Conservation (phyloP, 75 land plant species). For the Pinus tabuliformis region DNA sequence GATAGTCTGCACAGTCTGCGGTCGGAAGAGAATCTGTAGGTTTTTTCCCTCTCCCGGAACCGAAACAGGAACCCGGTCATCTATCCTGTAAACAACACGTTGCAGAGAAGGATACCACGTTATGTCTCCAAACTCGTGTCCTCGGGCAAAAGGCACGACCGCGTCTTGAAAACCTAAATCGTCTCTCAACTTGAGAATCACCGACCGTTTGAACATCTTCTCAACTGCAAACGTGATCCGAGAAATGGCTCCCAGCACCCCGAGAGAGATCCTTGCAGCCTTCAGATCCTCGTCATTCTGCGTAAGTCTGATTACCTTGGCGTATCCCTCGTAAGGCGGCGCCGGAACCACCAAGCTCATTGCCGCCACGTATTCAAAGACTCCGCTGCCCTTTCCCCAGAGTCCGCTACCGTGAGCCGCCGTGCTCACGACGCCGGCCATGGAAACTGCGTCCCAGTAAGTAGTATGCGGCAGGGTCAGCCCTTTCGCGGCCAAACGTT, state of each 20-base stretch:
- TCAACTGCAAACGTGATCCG: slow-evolving; percentile 17
- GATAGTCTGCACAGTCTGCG: background rate
- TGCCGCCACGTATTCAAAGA: slow-evolving; percentile 22
- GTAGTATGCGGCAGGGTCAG: slow-evolving; percentile 16
- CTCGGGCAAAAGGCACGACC: background rate
- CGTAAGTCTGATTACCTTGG: background rate
- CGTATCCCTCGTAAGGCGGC: slow-evolving; percentile 5
- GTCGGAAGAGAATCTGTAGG: slow-evolving; percentile 7
- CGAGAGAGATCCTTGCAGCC: slow-evolving; percentile 16
- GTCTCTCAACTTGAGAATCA: background rate
- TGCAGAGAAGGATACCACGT: slow-evolving; percentile 3
- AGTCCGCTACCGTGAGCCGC: slow-evolving; percentile 28
- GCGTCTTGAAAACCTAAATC: background rate
- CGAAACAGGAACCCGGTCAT: slow-evolving; percentile 6
- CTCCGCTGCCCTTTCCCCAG: slow-evolving; percentile 7
- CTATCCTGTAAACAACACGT: background rate
- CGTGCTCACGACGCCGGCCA: slow-evolving; percentile 24
- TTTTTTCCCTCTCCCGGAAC: slow-evolving; percentile 3
- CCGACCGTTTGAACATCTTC: slow-evolving; percentile 13
- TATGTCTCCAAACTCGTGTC: slow-evolving; percentile 14
- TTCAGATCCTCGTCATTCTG: slow-evolving; percentile 12
- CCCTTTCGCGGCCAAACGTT: background rate
- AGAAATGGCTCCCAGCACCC: slow-evolving; percentile 18
- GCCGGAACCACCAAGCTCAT: slow-evolving; percentile 21
- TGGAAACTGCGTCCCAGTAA: slow-evolving; percentile 13